A percentile compares a stretch with the other conserved stretches of the same genome.
Conservation (phyloP, 164 flowering plant species). For the Vitis vinifera region DNA sequence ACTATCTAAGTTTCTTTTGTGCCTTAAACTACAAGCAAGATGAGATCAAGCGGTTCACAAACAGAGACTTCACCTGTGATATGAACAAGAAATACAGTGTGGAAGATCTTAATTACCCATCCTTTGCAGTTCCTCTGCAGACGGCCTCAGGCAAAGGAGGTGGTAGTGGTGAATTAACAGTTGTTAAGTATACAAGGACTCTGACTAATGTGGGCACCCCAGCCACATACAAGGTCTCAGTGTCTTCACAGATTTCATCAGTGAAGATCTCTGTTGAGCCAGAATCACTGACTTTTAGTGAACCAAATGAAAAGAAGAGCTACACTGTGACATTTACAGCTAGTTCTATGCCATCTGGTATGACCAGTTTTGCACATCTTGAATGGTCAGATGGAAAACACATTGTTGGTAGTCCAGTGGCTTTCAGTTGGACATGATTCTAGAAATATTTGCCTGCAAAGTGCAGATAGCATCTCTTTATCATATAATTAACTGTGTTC, state of each 20-base stretch:
- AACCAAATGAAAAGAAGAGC: conserved; percentile 47
- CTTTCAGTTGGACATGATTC: conserved; percentile 52
- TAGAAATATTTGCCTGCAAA: background rate
- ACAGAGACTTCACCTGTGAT: conserved; percentile 42
- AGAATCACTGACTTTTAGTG: conserved; percentile 38
- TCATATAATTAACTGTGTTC: too few species aligned
- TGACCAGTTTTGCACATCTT: conserved; percentile 45
- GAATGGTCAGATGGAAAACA: conserved; percentile 77
- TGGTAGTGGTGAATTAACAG: conserved; percentile 20
- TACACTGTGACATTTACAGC: conserved; percentile 52
- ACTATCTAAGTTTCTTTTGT: conserved; percentile 75
- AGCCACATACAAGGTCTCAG: conserved; percentile 55
- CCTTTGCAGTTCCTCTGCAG: conserved; percentile 58
- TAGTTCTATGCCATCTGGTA: conserved; percentile 51
- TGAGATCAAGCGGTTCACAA: conserved; percentile 38
- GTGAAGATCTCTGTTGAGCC: conserved; percentile 63
- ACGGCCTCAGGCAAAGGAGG: conserved; percentile 39
- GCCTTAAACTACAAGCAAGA: conserved; percentile 55
- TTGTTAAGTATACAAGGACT: conserved; percentile 53
- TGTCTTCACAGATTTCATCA: conserved; percentile 21
- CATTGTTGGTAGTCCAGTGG: conserved; percentile 57
- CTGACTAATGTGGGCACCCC: conserved; percentile 74
- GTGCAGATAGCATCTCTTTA: too few species aligned
- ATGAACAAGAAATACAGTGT: conserved; percentile 39
- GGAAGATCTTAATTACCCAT: conserved; percentile 74